phyloP scores from a whole-genome alignment of 257 asterid species.

The Phtheirospermum japonicum region DNA sequence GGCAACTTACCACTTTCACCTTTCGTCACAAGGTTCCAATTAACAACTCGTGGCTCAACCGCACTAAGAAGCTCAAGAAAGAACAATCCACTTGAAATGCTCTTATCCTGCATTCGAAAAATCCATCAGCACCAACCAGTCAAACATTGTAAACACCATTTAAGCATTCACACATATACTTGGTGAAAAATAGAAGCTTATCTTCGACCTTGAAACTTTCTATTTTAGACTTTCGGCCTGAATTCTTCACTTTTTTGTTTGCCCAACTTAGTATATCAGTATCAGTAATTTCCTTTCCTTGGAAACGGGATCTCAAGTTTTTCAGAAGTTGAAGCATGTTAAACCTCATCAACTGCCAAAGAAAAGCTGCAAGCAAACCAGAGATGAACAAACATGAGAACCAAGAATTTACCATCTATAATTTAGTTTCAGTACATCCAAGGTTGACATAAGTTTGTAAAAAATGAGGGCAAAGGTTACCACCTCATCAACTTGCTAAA shows the following conservation, averaged over 20 bases:
- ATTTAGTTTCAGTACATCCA: slow-evolving; percentile 13
- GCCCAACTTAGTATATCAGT: slow-evolving; percentile 92
- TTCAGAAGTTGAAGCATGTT: slow-evolving; percentile 95
- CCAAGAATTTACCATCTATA: slow-evolving; percentile 4
- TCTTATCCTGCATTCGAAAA: slow-evolving; percentile 63
- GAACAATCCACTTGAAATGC: slow-evolving; percentile 80
- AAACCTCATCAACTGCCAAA: slow-evolving; percentile 97
- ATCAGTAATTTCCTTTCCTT: slow-evolving; percentile 86
- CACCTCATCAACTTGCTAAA: slow-evolving; percentile 18
- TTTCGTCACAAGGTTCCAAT: slow-evolving; percentile 95
- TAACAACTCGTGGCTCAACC: slow-evolving; percentile 94
- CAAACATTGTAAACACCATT: slow-evolving; percentile 16
- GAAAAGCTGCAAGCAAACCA: slow-evolving; percentile 66
- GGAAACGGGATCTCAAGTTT: slow-evolving; percentile 81
- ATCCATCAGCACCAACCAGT: slow-evolving; percentile 21
- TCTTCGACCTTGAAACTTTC: slow-evolving; percentile 83
- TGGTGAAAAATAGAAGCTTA: slow-evolving; percentile 16
- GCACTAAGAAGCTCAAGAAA: slow-evolving; percentile 94
- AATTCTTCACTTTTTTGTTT: slow-evolving; percentile 73
- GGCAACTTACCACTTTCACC: slow-evolving; percentile 77
- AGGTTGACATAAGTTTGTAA: slow-evolving; percentile 16
- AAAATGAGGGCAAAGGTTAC: slow-evolving; percentile 7
- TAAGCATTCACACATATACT: slow-evolving; percentile 6
- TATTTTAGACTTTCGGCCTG: slow-evolving; percentile 71
- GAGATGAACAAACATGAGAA: slow-evolving; percentile 24